phyloP scores from a whole-genome alignment of 306 rosid genomes.

The Lagenaria siceraria region DNA sequence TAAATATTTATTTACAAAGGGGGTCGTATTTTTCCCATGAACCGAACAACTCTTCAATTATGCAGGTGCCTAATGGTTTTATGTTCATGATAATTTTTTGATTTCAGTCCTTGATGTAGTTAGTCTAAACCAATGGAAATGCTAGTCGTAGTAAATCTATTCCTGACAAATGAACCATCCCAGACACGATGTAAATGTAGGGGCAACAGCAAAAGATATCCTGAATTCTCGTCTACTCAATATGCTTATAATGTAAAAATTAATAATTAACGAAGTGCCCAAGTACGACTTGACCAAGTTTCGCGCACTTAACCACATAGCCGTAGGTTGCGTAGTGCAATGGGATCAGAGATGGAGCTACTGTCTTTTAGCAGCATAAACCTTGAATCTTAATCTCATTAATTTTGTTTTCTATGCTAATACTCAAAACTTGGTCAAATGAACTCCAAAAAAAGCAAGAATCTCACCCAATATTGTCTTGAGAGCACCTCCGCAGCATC shows the following conservation, averaged over 20 bases:
- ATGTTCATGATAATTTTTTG: neutral
- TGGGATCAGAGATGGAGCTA: neutral
- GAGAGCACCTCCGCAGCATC: constrained; percentile 57
- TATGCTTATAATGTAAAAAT: neutral
- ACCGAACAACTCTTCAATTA: neutral
- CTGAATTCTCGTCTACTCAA: neutral
- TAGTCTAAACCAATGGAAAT: neutral
- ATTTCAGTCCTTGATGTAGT: neutral
- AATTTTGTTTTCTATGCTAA: constrained; percentile 1
- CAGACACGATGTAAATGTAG: neutral
- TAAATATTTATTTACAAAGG: neutral
- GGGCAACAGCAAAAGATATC: neutral
- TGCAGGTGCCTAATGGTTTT: neutral
- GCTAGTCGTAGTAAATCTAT: neutral
- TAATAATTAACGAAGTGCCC: neutral
- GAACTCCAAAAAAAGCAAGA: constrained; percentile 1
- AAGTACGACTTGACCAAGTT: neutral
- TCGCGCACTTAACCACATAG: neutral
- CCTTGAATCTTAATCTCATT: constrained; percentile 7
- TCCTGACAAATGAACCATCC: neutral
- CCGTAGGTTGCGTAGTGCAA: neutral
- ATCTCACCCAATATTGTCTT: constrained; percentile 93
- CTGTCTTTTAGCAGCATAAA: neutral
- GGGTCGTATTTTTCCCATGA: neutral
- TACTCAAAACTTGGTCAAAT: neutral